Conservation (phyloP, 2,329 filamentous ascomycete species). For the Bretziella fagacearum region DNA sequence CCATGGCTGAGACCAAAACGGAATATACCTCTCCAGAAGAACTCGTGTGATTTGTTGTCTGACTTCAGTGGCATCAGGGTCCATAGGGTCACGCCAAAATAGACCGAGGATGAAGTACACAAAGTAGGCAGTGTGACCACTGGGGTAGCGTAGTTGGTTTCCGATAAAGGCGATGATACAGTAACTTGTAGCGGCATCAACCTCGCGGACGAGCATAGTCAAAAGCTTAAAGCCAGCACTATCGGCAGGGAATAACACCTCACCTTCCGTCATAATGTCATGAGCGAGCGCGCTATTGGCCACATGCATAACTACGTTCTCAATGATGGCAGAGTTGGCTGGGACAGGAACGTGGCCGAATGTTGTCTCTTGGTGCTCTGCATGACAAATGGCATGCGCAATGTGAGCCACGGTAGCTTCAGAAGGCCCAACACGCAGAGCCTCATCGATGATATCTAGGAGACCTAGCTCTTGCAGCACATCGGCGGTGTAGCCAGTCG, state of each 20-base stretch:
- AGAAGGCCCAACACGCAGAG: slow-evolving; percentile 43
- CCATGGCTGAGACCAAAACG: slow-evolving; percentile 90
- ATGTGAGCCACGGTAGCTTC: slow-evolving; percentile 63
- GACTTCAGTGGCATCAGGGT: slow-evolving; percentile 63
- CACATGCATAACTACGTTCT: slow-evolving; percentile 70
- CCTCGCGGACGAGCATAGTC: slow-evolving; percentile 57
- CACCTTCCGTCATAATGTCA: slow-evolving; percentile 31
- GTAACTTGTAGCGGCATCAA: slow-evolving; percentile 65
- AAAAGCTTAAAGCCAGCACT: slow-evolving; percentile 49
- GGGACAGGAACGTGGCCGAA: slow-evolving; percentile 50
- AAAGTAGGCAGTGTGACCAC: slow-evolving; percentile 83
- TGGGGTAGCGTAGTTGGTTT: slow-evolving; percentile 84
- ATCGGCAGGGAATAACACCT: slow-evolving; percentile 32
- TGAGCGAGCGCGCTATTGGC: slow-evolving; percentile 52
- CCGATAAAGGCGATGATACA: slow-evolving; percentile 69
- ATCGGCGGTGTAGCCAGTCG: slow-evolving; percentile 44
- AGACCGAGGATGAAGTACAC: slow-evolving; percentile 69
- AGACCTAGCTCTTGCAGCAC: slow-evolving; percentile 38
- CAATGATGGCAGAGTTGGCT: slow-evolving; percentile 55
- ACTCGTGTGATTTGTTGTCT: slow-evolving; percentile 84
- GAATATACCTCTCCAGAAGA: slow-evolving; percentile 70
- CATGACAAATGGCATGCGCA: slow-evolving; percentile 48
- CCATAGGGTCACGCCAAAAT: slow-evolving; percentile 58
- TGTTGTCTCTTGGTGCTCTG: slow-evolving; percentile 36
- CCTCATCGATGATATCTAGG: slow-evolving; percentile 41